Evolutionary conservation across 805 yeast species (phyloP), one percentile per base, ranked within the genome.

Genomic region (Wickerhamomyces subpelliculosus): DNA sequence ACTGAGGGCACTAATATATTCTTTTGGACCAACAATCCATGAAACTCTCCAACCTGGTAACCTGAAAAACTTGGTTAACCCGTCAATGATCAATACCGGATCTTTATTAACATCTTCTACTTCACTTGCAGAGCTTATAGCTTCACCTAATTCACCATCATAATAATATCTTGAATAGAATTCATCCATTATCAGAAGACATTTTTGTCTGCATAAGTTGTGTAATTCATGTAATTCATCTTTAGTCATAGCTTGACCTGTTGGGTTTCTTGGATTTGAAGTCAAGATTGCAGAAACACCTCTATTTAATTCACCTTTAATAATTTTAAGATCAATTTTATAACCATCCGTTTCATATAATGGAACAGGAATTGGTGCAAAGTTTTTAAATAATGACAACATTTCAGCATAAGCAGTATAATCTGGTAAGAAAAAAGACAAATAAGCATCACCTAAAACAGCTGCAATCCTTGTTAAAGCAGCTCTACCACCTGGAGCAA

Each of bases 351-450:
- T 62, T 47, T 75, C 80, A 42, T 67, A 68, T 45, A 75, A 61
- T 1, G 82, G 82, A 8, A 75, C 80, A 2, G 82, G 82, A 36
- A 75, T 73, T 5, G 82, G 80, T 2, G 78, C 68, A 52, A 75
- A 75, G 58, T 75, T 75, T 63, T 75, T 75, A 60, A 75, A 75
- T 34, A 75, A 62, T 12, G 79, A 72, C 49, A 75, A 60, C 82
- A 75, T 75, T 51, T 75, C 82, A 17, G 82, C 79, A 46, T 75
- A 75, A 7, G 82, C 82, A 13, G 82, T 75, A 48, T 75, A 75
- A 51, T 75, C 82, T 5, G 82, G 82, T 43, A 75, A 60, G 54
- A 75, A 75, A 55, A 75, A 75, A 20, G 78, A 70, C 34, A 75
- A 55, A 52, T 75, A 76, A 48, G 80, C 75, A 55, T 75, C 80